phyloP scores from a whole-genome alignment of 2,329 filamentous ascomycete genomes.

The Diaporthe capsici region DNA sequence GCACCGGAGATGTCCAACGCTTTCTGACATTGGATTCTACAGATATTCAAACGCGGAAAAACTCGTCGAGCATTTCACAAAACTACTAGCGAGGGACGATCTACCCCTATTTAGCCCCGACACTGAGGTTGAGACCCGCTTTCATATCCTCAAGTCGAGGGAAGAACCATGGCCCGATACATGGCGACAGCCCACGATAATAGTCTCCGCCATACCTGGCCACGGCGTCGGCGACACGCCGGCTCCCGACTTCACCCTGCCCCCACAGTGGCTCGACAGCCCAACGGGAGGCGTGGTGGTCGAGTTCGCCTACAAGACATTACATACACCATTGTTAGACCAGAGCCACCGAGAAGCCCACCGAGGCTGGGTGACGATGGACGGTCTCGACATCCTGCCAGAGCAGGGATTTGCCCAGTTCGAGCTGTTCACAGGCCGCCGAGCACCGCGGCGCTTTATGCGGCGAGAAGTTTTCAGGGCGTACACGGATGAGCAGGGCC shows the following conservation, averaged over 20 bases:
- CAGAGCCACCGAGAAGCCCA: slow-evolving; percentile 74
- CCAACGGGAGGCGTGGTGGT: slow-evolving; percentile 82
- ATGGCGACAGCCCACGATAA: slow-evolving; percentile 77
- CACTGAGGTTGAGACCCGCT: slow-evolving; percentile 57
- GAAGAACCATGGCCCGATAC: slow-evolving; percentile 75
- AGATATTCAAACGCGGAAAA: slow-evolving; percentile 72
- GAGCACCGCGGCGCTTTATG: slow-evolving; percentile 79
- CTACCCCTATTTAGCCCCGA: slow-evolving; percentile 60
- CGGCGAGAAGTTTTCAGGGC: slow-evolving; percentile 71
- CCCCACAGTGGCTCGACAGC: slow-evolving; percentile 78
- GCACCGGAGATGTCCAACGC: too few species aligned
- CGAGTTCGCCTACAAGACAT: slow-evolving; percentile 81
- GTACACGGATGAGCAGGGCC: slow-evolving; percentile 59
- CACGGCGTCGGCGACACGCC: slow-evolving; percentile 74
- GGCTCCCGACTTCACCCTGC: slow-evolving; percentile 79
- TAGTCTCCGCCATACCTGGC: slow-evolving; percentile 82
- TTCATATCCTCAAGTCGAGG: slow-evolving; percentile 71
- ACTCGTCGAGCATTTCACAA: slow-evolving; percentile 79
- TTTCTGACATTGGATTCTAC: neutral
- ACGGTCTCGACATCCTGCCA: slow-evolving; percentile 81
- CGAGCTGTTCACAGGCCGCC: slow-evolving; percentile 82
- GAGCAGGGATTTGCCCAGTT: slow-evolving; percentile 88
- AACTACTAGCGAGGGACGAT: slow-evolving; percentile 61
- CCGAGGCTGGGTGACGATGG: slow-evolving; percentile 80
- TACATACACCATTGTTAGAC: slow-evolving; percentile 78